Evolutionary conservation across 1,139 yeast species (phyloP), one percentile per base, ranked within the genome.

Genomic region (Yamadazyma kanchanaburiensis): DNA sequence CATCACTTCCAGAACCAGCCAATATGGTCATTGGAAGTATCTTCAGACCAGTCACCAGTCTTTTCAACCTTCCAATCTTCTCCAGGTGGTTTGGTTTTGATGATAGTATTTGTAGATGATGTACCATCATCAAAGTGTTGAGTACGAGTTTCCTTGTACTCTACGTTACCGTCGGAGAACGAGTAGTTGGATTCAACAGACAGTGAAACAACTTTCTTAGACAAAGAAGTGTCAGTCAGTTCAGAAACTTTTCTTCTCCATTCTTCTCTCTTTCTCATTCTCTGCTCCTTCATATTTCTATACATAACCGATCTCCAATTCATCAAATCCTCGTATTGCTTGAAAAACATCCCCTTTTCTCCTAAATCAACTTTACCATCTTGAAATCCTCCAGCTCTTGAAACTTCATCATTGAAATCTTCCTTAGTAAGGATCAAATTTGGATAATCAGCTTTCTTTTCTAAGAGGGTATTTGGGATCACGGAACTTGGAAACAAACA

Each of bases 401-500:
- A 5, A 7, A 51, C 40, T 3, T 60, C 63, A 11, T 38, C 29
- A 17, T 53, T 45, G 27, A 66, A 65, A 36, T 66, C 74, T 37
- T 80, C 87, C 39, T 67, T 75, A 24, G 80, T 67, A 40, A 79
- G 45, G 12, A 70, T 65, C 19, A 51, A 52, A 16, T 49, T 46
- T 1, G 52, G 45, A 24, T 46, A 49, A 16, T 43, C 37, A 26
- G 53, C 44, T 9, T 51, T 43, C 50, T 62, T 65, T 21, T 46
- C 46, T 43, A 65, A 52, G 15, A 54, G 40, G 26, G 55, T 58
- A 18, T 58, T 51, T 0, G 67, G 59, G 13, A 78, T 64, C 21
- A 58, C 64, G 12, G 69, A 52, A 35, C 69, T 67, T 17, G 95
- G 95, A 58, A 88, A 83, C 32, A 88, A 61, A 56, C 96, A 88